Evolutionary conservation across 352 stramenopile species (phyloP).

Genomic region (Phytophthora kernoviae): DNA sequence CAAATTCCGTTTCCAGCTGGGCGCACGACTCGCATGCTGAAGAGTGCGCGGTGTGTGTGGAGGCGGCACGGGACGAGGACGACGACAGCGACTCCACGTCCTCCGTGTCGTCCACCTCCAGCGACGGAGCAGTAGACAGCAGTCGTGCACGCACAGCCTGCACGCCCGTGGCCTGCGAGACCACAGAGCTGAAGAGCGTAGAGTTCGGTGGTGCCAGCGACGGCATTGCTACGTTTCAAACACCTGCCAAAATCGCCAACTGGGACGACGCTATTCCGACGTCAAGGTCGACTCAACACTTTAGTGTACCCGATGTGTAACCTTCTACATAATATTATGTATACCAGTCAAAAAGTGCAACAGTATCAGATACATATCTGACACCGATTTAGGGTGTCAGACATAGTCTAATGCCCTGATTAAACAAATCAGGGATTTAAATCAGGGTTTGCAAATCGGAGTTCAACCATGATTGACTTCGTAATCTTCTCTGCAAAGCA

Average conservation of each 20-base stretch:
- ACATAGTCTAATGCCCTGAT: too few relatives aligned
- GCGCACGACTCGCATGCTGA: constrained; percentile 52
- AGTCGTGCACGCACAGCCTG: constrained; percentile 51
- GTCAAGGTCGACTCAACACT: background rate
- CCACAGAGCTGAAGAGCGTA: constrained; percentile 45
- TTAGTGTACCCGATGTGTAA: background rate
- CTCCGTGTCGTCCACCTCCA: constrained; percentile 39
- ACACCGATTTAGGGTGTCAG: too few relatives aligned
- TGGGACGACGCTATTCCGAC: background rate
- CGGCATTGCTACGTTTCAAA: constrained; percentile 32
- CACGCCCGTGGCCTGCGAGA: constrained; percentile 47
- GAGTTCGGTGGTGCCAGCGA: constrained; percentile 37
- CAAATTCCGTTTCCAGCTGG: constrained; percentile 77
- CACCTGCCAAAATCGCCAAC: too few relatives aligned
- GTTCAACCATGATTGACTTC: constrained; percentile 6
- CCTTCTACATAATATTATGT: background rate
- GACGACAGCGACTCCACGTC: constrained; percentile 46
- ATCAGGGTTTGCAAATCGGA: too few relatives aligned
- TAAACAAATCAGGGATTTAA: too few relatives aligned
- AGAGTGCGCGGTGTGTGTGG: constrained; percentile 22
- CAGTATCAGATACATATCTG: too few relatives aligned
- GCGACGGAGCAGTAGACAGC: constrained; percentile 32
- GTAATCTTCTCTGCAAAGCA: background rate
- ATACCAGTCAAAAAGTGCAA: too few relatives aligned
- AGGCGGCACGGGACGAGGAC: constrained; percentile 24